Conservation (phyloP, 345 rosid genomes). For the Excoecaria cochinchinensis region DNA sequence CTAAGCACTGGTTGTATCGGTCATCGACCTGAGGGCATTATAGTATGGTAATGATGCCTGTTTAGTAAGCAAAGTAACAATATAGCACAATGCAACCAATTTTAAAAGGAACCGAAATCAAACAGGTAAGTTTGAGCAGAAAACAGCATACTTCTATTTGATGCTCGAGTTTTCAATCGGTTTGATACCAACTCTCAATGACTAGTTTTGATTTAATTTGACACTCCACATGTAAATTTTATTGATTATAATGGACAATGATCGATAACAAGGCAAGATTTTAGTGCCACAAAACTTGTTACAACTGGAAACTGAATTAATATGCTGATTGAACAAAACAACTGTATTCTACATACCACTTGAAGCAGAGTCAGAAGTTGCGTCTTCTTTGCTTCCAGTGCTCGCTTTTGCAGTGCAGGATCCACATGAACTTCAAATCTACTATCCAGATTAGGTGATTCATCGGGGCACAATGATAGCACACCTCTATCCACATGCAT, state of each 20-base stretch:
- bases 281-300: background rate
- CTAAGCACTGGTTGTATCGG: conserved; percentile 72
- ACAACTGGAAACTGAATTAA: conserved; percentile 10
- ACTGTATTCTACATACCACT: conserved; percentile 47
- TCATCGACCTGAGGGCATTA: conserved; percentile 67
- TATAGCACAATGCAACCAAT: background rate
- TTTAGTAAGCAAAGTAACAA: background rate
- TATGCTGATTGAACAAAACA: too few species aligned
- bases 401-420: conserved; percentile 28
- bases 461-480: conserved; percentile 17
- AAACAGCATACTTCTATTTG: too few species aligned
- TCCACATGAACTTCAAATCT: conserved; percentile 29
- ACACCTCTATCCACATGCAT: conserved; percentile 23
- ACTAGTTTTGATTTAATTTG: background rate
- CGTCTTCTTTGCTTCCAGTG: conserved; percentile 52
- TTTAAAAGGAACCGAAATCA: too few species aligned
- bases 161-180: too few species aligned
- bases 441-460: conserved; percentile 29
- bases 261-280: background rate
- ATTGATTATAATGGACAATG: background rate
- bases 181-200: too few species aligned
- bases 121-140: too few species aligned
- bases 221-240: background rate
- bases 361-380: conserved; percentile 68
- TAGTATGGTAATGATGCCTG: background rate